phyloP scores from a whole-genome alignment of 305 asterid species.

The Fraxinus paxiana region DNA sequence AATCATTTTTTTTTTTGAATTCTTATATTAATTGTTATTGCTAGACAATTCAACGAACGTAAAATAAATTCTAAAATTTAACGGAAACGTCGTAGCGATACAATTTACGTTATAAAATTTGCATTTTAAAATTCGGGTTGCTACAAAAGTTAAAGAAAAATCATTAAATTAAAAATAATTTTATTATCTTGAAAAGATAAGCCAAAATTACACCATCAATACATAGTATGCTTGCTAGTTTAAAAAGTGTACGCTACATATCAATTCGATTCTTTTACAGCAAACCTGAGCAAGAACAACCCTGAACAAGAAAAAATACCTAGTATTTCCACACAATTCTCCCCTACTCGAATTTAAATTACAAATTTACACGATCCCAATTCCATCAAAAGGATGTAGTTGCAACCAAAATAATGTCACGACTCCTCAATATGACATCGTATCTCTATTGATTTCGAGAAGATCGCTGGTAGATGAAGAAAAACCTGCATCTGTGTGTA shows the following conservation, averaged over 20 bases:
- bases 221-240: neutral
- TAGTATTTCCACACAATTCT: neutral
- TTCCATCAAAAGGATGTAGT: neutral
- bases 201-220: neutral
- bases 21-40: too few species aligned
- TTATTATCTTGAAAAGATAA: neutral
- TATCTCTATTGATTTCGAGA: neutral
- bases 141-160: neutral
- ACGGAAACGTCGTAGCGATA: too few species aligned
- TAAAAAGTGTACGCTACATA: neutral
- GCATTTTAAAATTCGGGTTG: too few species aligned
- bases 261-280: neutral
- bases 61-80: too few species aligned
- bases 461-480: neutral
- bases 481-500: conserved; percentile 35
- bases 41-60: too few species aligned
- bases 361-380: neutral
- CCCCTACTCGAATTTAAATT: neutral
- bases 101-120: too few species aligned
- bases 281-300: neutral
- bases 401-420: neutral
- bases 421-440: neutral
- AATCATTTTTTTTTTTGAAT: too few species aligned
- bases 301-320: neutral
- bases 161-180: neutral